phyloP scores from a whole-genome alignment of 2,329 filamentous ascomycete genomes.

The Emmonsia crescens region DNA sequence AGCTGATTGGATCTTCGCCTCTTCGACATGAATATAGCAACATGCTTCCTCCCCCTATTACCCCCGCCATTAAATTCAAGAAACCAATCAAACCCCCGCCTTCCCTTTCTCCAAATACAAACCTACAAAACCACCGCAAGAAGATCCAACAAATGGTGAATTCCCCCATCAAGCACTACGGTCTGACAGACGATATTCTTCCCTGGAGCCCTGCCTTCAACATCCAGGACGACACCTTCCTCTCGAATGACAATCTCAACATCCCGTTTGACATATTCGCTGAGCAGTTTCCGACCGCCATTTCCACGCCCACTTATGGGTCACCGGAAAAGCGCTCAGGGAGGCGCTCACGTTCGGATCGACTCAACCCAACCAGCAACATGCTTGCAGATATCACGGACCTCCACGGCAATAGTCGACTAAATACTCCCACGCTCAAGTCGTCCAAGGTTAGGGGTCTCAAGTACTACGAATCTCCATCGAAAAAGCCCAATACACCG shows the following conservation, averaged over 20 bases:
- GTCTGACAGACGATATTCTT: slow-evolving; percentile 28
- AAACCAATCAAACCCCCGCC: slow-evolving; percentile 52
- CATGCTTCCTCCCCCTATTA: slow-evolving; percentile 64
- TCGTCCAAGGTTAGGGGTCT: slow-evolving; percentile 24
- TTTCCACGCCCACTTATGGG: slow-evolving; percentile 32
- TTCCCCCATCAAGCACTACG: slow-evolving; percentile 51
- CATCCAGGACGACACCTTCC: slow-evolving; percentile 36
- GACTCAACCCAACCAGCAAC: slow-evolving; percentile 38
- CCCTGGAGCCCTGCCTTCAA: slow-evolving; percentile 42
- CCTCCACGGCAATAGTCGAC: slow-evolving; percentile 25
- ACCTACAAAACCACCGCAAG: slow-evolving; percentile 76
- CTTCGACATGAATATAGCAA: slow-evolving; percentile 47
- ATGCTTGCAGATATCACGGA: slow-evolving; percentile 40
- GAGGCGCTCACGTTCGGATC: slow-evolving; percentile 41
- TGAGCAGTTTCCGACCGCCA: slow-evolving; percentile 29
- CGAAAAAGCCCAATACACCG: slow-evolving; percentile 24
- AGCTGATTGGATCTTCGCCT: slow-evolving; percentile 53
- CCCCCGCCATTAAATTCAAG: slow-evolving; percentile 74
- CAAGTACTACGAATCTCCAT: slow-evolving; percentile 31
- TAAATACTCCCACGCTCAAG: slow-evolving; percentile 25
- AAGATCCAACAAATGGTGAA: slow-evolving; percentile 71
- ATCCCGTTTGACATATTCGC: slow-evolving; percentile 47
- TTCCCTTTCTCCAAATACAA: slow-evolving; percentile 87
- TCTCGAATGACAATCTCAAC: slow-evolving; percentile 29
- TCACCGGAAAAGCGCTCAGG: slow-evolving; percentile 47